Evolutionary conservation across 176 grass and related monocot genomes (phyloP).

Genomic region (Aegilops bicornis): DNA sequence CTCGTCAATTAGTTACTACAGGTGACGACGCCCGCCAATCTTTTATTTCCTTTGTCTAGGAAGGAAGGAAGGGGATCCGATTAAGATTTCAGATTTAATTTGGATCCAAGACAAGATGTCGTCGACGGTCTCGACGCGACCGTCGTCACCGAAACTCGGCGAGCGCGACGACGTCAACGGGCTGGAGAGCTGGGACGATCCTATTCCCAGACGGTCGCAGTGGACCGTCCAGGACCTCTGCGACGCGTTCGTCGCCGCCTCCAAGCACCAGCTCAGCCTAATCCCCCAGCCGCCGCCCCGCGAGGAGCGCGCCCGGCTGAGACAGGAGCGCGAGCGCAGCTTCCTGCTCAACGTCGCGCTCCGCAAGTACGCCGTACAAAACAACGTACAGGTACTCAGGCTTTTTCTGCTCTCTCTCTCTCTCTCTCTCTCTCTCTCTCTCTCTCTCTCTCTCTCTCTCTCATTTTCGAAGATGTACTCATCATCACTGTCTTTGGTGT

Average conservation of each 20-base stretch:
- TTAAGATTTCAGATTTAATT: too few species aligned
- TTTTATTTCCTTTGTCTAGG: too few species aligned
- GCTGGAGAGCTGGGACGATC: background rate
- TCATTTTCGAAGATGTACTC: too few species aligned
- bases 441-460: too few species aligned
- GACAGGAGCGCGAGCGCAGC: background rate
- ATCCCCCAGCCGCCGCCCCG: background rate
- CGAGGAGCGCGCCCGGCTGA: background rate
- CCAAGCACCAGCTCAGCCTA: background rate
- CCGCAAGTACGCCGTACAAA: background rate
- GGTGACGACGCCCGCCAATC: too few species aligned
- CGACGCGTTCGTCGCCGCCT: background rate
- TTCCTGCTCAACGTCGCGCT: background rate
- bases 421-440: too few species aligned
- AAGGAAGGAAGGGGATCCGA: too few species aligned
- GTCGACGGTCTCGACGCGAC: background rate
- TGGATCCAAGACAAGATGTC: background rate
- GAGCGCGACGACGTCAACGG: background rate
- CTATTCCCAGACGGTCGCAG: background rate
- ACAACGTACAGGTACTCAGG: background rate
- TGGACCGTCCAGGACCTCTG: background rate
- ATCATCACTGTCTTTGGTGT: background rate
- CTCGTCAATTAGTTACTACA: too few species aligned
- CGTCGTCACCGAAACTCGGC: background rate
- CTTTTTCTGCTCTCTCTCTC: too few species aligned